Conservation (phyloP, 192 early-diverging fungal species). For the Diversispora epigaea region DNA sequence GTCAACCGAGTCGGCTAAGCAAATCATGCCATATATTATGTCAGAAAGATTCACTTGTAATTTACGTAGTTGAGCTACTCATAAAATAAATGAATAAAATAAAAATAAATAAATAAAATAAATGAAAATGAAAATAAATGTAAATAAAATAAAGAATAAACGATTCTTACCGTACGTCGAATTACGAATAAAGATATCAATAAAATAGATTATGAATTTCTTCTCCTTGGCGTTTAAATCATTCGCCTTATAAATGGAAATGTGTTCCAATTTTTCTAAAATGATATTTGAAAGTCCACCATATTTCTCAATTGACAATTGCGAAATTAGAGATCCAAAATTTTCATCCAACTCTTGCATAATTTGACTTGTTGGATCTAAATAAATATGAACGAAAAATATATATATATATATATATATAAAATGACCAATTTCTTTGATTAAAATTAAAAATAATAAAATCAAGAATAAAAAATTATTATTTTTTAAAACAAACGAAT, state of each 20-base stretch:
- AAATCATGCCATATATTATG: too few species aligned
- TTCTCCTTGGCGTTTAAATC: not conserved
- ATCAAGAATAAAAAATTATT: too few species aligned
- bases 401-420: not conserved
- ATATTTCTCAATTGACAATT: conserved; percentile 15
- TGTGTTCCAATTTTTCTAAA: not conserved
- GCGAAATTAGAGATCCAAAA: conserved; percentile 7
- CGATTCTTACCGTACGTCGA: conserved; percentile 16
- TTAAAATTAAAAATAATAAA: not conserved
- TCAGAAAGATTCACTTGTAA: too few species aligned
- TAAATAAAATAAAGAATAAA: not conserved
- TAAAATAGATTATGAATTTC: not conserved
- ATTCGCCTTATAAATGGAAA: not conserved
- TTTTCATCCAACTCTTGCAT: not conserved
- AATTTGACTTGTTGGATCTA: not conserved
- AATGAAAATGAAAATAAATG: not conserved
- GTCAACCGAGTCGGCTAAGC: too few species aligned
- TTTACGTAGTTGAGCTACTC: too few species aligned
- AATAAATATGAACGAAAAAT: not conserved
- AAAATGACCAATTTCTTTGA: not conserved
- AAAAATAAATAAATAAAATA: not conserved
- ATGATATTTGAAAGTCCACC: not conserved
- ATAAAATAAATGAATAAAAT: not conserved
- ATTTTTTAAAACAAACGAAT: not conserved
- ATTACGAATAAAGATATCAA: not conserved